Evolutionary conservation across 2,329 filamentous ascomycete species (phyloP), one percentile per base, ranked within the genome.

Genomic region (Venturiaceae sp.): DNA sequence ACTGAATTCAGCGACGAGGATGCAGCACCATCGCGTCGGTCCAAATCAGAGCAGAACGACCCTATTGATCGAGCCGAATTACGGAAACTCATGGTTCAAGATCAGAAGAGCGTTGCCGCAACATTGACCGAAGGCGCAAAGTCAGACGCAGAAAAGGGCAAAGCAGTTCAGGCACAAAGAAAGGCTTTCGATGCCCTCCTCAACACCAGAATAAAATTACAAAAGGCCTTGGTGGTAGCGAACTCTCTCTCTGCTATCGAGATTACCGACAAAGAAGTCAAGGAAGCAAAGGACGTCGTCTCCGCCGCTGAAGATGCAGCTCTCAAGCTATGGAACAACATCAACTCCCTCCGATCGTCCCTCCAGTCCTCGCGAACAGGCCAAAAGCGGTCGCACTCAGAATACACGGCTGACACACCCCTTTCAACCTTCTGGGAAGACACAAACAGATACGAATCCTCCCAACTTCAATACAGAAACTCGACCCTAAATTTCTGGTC

Each of bases 401-500:
- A 63, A 0, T 78, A 83, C 55, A 78, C 82, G 2, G 66, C 75
- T 0, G 76, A 81, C 1, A 86, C 83, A 4, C 71, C 86, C 1
- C 84, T 79, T 8, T 75, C 82, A 16, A 80, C 83, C 2, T 83
- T 96, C 2, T 95, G 89, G 89, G 77, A 82, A 14, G 80, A 83
- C 53, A 86, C 94, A 75, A 75, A 84, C 62, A 74, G 77, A 1
- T 78, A 86, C 7, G 91, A 96, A 67, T 68, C 79, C 28, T 73
- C 77, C 2, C 77, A 81, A 1, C 66, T 80, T 23, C 73, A 81
- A 5, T 81, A 84, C 64, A 85, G 92, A 57, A 85, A 86, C 63
- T 80, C 83, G 21, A 82, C 86, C 0, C 79, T 99, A 13, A 87
- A 96, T 68, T 95, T 95, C 71, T 99, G 94, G 94, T 94, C 91